A percentile compares a stretch with the other conserved stretches of the same genome.
phyloP scores from a whole-genome alignment of 1,139 yeast species.

The Wickerhamomyces sp. region DNA sequence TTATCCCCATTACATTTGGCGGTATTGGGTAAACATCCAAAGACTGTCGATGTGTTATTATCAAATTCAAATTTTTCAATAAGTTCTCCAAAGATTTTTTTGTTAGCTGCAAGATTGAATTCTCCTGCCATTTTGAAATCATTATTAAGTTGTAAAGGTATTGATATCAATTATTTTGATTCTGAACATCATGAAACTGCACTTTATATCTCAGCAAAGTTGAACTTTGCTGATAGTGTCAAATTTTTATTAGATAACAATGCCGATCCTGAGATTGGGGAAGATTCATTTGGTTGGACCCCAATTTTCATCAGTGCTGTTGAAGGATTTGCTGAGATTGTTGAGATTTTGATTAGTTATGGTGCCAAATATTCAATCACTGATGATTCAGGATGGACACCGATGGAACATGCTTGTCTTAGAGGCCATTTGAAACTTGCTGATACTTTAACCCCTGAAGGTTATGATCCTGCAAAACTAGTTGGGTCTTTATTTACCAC shows the following conservation, averaged over 20 bases:
- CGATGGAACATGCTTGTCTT: conserved; percentile 91
- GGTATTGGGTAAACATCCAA: conserved; percentile 77
- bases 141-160: conserved; percentile 51
- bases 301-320: conserved; percentile 90
- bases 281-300: conserved; percentile 86
- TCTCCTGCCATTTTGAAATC: conserved; percentile 52
- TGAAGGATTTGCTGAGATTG: conserved; percentile 67
- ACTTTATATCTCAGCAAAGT: conserved; percentile 70
- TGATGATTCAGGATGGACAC: conserved; percentile 94
- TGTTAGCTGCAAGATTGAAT: conserved; percentile 70
- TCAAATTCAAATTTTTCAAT: conserved; percentile 36
- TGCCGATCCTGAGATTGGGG: conserved; percentile 76
- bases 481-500: conserved; percentile 1
- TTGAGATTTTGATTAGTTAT: conserved; percentile 45
- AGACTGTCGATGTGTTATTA: conserved; percentile 61
- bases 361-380: conserved; percentile 52
- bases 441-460: conserved; percentile 39
- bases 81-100: conserved; percentile 48
- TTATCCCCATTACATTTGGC: conserved; percentile 82
- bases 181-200: conserved; percentile 71
- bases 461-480: conserved; percentile 13
- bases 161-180: conserved; percentile 63
- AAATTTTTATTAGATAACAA: conserved; percentile 49
- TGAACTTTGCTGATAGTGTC: conserved; percentile 52
- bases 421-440: conserved; percentile 82